Conservation (phyloP, 1,139 yeast species). For the Saccharomyces pastorianus region DNA sequence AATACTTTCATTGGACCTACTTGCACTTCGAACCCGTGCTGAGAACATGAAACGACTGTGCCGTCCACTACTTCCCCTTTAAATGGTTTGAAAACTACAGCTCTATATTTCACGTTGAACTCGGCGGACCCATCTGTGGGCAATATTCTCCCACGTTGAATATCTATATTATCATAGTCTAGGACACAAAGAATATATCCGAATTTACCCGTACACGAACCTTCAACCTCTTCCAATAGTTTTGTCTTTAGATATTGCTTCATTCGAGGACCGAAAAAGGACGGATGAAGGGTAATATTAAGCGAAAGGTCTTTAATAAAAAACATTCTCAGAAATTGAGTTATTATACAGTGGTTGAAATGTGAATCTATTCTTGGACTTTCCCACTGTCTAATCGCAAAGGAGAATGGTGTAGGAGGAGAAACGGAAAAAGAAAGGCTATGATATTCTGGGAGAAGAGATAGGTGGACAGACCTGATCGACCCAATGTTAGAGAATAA, state of each 20-base stretch:
- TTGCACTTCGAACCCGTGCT: slow-evolving; percentile 96
- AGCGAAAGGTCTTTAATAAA: slow-evolving; percentile 77
- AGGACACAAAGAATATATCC: slow-evolving; percentile 95
- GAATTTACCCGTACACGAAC: slow-evolving; percentile 97
- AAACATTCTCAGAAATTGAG: slow-evolving; percentile 28
- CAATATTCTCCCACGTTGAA: slow-evolving; percentile 86
- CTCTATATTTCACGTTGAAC: slow-evolving; percentile 90
- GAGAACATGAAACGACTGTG: slow-evolving; percentile 85
- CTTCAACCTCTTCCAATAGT: slow-evolving; percentile 90
- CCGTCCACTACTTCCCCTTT: slow-evolving; percentile 98
- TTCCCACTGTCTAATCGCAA: slow-evolving; percentile 97
- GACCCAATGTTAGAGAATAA: background rate
- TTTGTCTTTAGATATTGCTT: slow-evolving; percentile 85
- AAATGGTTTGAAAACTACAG: slow-evolving; percentile 97
- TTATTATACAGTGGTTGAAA: background rate
- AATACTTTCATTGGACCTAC: slow-evolving; percentile 96
- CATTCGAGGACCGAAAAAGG: slow-evolving; percentile 97
- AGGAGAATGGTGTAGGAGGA: slow-evolving; percentile 41
- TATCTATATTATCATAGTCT: slow-evolving; percentile 90
- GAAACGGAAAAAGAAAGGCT: background rate
- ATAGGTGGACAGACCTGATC: background rate
- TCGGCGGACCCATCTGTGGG: slow-evolving; percentile 93
- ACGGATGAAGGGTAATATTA: slow-evolving; percentile 89
- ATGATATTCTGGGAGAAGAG: background rate
- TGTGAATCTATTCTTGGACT: slow-evolving; percentile 59